Evolutionary conservation across 73 alveolate genomes (phyloP).

Genomic region (Effrenium voratum): DNA sequence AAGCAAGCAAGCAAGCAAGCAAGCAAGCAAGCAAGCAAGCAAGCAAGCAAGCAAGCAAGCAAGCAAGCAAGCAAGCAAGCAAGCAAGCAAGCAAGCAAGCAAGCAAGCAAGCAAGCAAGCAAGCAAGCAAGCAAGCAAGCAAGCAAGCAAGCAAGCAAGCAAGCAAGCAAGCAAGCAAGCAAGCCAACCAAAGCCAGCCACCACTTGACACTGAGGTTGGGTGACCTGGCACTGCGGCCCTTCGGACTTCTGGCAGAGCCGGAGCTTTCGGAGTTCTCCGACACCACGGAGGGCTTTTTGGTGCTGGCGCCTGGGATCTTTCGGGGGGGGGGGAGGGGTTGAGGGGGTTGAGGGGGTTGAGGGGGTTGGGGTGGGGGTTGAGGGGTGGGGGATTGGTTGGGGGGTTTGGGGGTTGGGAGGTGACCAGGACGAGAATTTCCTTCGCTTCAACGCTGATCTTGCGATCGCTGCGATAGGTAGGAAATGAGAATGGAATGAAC

Average conservation of each 20-base stretch:
- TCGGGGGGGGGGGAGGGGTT: not conserved
- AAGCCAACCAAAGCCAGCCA: not conserved
- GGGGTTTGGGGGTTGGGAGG: no score
- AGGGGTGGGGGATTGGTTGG: no score
- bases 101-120: not conserved
- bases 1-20: no score
- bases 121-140: not conserved
- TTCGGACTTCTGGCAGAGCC: conserved; percentile 48
- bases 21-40: no score
- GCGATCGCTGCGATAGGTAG: no score
- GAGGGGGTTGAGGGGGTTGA: not conserved
- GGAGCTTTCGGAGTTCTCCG: conserved; percentile 16
- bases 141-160: not conserved
- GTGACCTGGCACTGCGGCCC: conserved; percentile 72
- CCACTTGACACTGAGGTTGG: not conserved
- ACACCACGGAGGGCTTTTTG: not conserved
- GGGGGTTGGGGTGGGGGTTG: no score
- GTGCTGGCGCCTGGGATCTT: not conserved
- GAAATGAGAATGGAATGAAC: no score
- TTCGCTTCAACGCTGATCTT: no score
- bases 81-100: not conserved
- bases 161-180: not conserved
- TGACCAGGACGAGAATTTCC: no score
- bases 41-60: no score
- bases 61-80: no score